These are phyloP conservation scores for Epichloe hybrida DNA, from an alignment of 2,329 filamentous ascomycete species.

Conservation along the genomic window DNA sequence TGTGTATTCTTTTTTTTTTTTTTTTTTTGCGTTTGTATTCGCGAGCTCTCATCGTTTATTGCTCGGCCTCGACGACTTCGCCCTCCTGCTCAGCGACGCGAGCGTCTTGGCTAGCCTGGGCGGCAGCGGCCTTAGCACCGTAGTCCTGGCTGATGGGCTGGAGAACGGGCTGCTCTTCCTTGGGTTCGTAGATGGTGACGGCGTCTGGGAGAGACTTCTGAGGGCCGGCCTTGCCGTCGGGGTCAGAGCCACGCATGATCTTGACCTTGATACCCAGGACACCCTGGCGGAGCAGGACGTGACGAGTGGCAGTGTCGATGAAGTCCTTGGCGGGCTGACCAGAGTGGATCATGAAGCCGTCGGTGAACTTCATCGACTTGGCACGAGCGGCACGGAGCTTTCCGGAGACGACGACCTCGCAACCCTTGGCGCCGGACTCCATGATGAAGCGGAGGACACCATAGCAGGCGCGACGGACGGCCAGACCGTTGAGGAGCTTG, in stretches of 20 bases:
- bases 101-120: conserved; percentile 50
- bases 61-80: conserved; percentile 33
- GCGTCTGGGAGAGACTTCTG: conserved; percentile 96
- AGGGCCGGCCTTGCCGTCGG: conserved; percentile 95
- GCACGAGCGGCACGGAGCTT: conserved; percentile 98
- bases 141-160: conserved; percentile 98
- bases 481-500: conserved; percentile 99
- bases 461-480: conserved; percentile 97
- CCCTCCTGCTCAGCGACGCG: conserved; percentile 44
- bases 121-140: conserved; percentile 76
- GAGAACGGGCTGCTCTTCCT: conserved; percentile 93
- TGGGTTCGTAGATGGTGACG: conserved; percentile 99
- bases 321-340: conserved; percentile 99
- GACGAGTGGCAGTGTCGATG: conserved; percentile 95
- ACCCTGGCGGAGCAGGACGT: conserved; percentile 99
- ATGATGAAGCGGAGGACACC: conserved; percentile 99
- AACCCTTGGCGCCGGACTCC: conserved; percentile 99
- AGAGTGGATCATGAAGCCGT: conserved; percentile 99
- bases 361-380: conserved; percentile 99
- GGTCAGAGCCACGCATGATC: conserved; percentile 99
- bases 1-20: neutral
- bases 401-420: conserved; percentile 97
- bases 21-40: neutral
- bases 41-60: conserved; percentile 19
- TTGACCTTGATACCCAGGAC: conserved; percentile 99